Conservation (phyloP, 495 filamentous ascomycete genomes). For the Penicillium soppii region DNA sequence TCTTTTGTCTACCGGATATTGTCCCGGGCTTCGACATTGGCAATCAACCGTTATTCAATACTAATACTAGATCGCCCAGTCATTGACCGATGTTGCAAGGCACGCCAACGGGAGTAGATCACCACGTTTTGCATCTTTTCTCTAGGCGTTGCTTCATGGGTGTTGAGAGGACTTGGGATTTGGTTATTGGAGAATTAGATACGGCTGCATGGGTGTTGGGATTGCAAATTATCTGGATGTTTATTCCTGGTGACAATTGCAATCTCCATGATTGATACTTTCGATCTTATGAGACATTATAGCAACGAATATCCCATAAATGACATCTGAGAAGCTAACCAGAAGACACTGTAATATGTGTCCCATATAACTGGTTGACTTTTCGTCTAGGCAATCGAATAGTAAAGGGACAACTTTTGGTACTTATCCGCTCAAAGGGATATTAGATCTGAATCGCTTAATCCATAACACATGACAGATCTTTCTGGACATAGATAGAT, state of each 20-base stretch:
- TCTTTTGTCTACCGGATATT: neutral
- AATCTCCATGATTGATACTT: too few relatives aligned
- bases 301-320: too few relatives aligned
- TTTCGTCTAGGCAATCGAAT: too few relatives aligned
- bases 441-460: constrained; percentile 3
- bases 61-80: neutral
- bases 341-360: too few relatives aligned
- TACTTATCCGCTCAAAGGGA: constrained; percentile 3
- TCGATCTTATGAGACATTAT: too few relatives aligned
- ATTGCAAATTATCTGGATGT: too few relatives aligned
- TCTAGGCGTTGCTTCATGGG: constrained; percentile 2
- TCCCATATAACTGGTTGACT: too few relatives aligned
- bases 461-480: constrained; percentile 26
- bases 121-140: constrained; percentile 5
- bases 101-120: neutral
- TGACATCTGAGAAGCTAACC: too few relatives aligned
- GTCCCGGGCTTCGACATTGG: neutral
- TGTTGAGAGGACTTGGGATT: neutral
- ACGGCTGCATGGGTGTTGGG: neutral
- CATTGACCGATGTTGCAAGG: neutral
- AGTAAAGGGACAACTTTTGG: too few relatives aligned
- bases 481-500: neutral
- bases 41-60: neutral
- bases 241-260: too few relatives aligned
- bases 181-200: neutral